A percentile compares a stretch with the other conserved stretches of the same genome.
phyloP scores from a whole-genome alignment of 2,329 filamentous ascomycete species.

The Cladosporium sp. region DNA sequence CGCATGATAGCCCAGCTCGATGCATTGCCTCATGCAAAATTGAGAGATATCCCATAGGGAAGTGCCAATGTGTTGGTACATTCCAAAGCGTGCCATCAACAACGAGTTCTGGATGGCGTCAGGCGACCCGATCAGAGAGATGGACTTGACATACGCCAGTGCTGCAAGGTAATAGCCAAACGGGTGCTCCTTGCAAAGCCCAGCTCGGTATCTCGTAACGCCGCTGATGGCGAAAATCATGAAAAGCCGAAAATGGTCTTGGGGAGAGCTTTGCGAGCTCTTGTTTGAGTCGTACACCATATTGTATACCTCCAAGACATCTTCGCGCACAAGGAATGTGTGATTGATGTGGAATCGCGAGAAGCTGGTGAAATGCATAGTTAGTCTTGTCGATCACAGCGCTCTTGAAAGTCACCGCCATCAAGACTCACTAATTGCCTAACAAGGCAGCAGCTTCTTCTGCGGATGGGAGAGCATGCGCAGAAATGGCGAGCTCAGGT shows the following conservation, averaged over 20 bases:
- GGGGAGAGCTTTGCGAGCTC: conserved; percentile 13
- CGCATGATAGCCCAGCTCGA: conserved; percentile 36
- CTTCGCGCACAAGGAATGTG: conserved; percentile 9
- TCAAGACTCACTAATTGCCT: conserved; percentile 11
- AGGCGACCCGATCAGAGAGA: conserved; percentile 31
- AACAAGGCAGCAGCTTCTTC: conserved; percentile 10
- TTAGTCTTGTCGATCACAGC: background rate
- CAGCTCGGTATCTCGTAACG: conserved; percentile 33
- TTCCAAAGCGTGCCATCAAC: conserved; percentile 39
- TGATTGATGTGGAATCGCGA: conserved; percentile 16
- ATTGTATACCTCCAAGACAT: conserved; percentile 12
- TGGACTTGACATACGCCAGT: conserved; percentile 28
- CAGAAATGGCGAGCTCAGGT: conserved; percentile 7
- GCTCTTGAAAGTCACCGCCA: background rate
- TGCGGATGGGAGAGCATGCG: background rate
- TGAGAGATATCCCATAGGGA: conserved; percentile 41
- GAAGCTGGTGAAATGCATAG: conserved; percentile 9
- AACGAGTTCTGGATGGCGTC: conserved; percentile 40
- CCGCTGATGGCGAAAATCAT: conserved; percentile 39
- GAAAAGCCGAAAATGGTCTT: conserved; percentile 35
- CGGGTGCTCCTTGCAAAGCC: conserved; percentile 33
- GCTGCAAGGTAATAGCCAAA: conserved; percentile 41
- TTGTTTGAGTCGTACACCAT: conserved; percentile 3
- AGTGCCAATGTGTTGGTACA: conserved; percentile 41
- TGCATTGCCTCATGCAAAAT: conserved; percentile 39